Evolutionary conservation across 257 asterid genomes (phyloP).

Genomic region (Nicotiana paniculata): DNA sequence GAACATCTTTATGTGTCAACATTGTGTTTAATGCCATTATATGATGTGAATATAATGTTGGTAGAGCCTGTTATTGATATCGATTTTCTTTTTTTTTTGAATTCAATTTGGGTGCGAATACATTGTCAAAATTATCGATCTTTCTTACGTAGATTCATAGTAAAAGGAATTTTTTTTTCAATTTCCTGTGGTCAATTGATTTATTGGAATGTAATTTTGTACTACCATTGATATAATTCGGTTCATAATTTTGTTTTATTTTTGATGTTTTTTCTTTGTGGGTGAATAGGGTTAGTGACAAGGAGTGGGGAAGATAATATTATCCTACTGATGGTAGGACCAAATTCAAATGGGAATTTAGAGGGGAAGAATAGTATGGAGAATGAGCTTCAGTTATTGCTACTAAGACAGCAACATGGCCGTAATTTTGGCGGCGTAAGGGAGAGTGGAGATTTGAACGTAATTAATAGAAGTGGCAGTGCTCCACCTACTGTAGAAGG

Average conservation of each 20-base stretch:
- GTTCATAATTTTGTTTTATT: neutral
- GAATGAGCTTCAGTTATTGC: conserved; percentile 50
- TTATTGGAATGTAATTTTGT: neutral
- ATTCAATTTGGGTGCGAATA: too few relatives aligned
- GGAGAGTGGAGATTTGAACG: conserved; percentile 36
- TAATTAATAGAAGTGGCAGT: conserved; percentile 60
- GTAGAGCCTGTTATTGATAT: too few relatives aligned
- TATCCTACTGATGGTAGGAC: conserved; percentile 28
- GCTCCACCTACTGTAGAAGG: conserved; percentile 79
- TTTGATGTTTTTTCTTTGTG: neutral
- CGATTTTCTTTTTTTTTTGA: neutral
- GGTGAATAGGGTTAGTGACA: neutral
- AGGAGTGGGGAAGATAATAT: conserved; percentile 10
- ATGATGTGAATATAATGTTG: too few relatives aligned
- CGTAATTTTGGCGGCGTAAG: conserved; percentile 33
- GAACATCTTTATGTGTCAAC: too few relatives aligned
- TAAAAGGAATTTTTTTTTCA: too few relatives aligned
- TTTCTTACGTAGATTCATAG: too few relatives aligned
- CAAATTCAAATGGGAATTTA: conserved; percentile 39
- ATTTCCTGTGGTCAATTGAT: neutral
- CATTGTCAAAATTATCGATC: too few relatives aligned
- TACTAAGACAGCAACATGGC: conserved; percentile 33
- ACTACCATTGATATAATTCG: neutral
- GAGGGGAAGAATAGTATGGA: conserved; percentile 32
- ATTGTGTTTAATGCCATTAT: too few relatives aligned